Percentiles rank a stretch among this genome's conserved stretches.
These are phyloP conservation scores for Aspergillus pseudotamarii DNA, from an alignment of 2,329 filamentous ascomycete genomes.

Conservation along the genomic window DNA sequence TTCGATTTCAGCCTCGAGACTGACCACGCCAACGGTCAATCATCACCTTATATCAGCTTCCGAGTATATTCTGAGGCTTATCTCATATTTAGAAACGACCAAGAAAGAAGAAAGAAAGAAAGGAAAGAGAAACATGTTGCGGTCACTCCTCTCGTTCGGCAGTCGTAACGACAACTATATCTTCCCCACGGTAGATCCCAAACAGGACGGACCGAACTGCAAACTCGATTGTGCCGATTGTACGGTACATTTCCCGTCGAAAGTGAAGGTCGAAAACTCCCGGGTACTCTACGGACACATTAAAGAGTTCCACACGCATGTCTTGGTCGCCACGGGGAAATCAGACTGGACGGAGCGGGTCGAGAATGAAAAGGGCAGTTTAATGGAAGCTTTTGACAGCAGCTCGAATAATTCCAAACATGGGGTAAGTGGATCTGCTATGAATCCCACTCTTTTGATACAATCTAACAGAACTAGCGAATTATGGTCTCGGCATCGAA, in stretches of 20 bases:
- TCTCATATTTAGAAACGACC: not conserved
- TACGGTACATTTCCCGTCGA: slow-evolving; percentile 37
- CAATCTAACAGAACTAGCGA: slow-evolving; percentile 22
- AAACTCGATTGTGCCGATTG: slow-evolving; percentile 41
- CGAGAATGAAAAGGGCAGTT: slow-evolving; percentile 47
- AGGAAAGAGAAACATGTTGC: slow-evolving; percentile 28
- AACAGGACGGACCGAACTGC: slow-evolving; percentile 39
- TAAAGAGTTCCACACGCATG: slow-evolving; percentile 39
- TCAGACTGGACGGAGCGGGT: slow-evolving; percentile 42
- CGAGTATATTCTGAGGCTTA: not conserved
- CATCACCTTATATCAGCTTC: not conserved
- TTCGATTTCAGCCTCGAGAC: not conserved
- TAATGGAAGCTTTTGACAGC: slow-evolving; percentile 52
- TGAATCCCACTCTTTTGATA: not conserved
- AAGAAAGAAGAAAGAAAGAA: not conserved
- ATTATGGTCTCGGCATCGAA: slow-evolving; percentile 43
- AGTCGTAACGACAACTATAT: slow-evolving; percentile 31
- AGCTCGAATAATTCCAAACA: slow-evolving; percentile 63
- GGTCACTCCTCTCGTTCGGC: slow-evolving; percentile 35
- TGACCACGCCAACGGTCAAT: not conserved
- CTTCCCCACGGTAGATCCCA: slow-evolving; percentile 39
- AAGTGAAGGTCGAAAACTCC: slow-evolving; percentile 37
- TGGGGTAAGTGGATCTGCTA: slow-evolving; percentile 55
- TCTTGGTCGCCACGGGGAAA: slow-evolving; percentile 42
- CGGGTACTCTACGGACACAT: slow-evolving; percentile 39